Conservation (phyloP, 345 rosid genomes). For the Hibiscus tridactylites region DNA sequence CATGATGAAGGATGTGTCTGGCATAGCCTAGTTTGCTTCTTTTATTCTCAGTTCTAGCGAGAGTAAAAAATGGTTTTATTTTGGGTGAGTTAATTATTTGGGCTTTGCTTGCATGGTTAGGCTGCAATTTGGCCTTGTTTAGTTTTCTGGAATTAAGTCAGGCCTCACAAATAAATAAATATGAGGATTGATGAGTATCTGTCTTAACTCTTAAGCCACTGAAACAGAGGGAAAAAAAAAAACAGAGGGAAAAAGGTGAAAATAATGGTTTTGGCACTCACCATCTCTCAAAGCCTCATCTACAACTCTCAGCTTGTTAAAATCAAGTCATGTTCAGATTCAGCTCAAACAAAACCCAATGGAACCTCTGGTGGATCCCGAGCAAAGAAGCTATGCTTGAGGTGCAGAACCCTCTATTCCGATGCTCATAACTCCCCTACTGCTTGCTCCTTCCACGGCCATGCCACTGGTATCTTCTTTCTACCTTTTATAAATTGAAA, state of each 20-base stretch:
- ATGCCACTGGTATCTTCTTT: conserved; percentile 34
- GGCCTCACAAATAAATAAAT: too few species aligned
- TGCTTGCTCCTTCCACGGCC: conserved; percentile 58
- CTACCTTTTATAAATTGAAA: neutral
- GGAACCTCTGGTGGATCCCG: neutral
- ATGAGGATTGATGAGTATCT: neutral
- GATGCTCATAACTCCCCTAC: conserved; percentile 38
- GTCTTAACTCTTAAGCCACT: neutral
- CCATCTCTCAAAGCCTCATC: neutral
- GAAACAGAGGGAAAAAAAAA: neutral
- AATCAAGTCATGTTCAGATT: conserved; percentile 6
- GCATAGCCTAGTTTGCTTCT: too few species aligned
- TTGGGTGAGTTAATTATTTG: too few species aligned
- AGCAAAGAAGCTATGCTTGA: conserved; percentile 39
- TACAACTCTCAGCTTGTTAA: neutral
- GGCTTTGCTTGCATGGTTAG: too few species aligned
- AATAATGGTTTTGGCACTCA: neutral
- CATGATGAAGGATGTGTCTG: too few species aligned
- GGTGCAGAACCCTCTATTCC: conserved; percentile 38
- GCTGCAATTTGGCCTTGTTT: too few species aligned
- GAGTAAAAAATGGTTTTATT: too few species aligned
- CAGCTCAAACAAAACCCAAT: neutral
- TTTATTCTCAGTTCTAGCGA: too few species aligned
- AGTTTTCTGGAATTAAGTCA: too few species aligned
- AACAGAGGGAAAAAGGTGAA: neutral